Base-by-base conservation (phyloP, 805 yeast genomes). In the Wickerhamomyces pijperi region DNA sequence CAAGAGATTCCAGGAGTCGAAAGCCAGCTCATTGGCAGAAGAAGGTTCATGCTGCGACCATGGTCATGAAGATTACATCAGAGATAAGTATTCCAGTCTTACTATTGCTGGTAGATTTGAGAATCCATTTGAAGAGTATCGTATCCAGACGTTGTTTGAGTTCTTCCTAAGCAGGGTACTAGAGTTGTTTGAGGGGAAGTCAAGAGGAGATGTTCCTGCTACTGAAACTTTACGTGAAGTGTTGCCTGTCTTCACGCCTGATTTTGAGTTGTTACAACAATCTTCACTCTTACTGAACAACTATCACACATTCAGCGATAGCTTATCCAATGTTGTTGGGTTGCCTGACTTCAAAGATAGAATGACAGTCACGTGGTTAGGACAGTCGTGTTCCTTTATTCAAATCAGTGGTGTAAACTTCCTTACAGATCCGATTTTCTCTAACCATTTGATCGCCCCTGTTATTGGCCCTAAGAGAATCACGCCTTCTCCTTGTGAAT, bases 71-170 rank as follows among this genome's bases (percentile, higher is more conserved):
- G 62, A 14, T 35, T 35, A 34, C 3, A 33, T 58, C 36, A 35
- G 42, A 36, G 48, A 46, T 20, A 65, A 67, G 46, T 77, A 65
- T 44, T 58, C 63, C 3, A 63, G 75, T 3, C 50, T 78, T 42
- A 61, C 63, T n/a, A 62, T 85, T 1, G 70, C 72, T 16, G 96
- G 97, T 9, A 65, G 87, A 48, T 90, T 74, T 60, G 92, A 85
- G 42, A 90, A 90, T 51, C 97, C 97, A 2, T 90, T 90, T 55
- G 70, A 71, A 15, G 96, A 90, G 54, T 90, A 90, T 55, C 68
- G 97, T 38, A 82, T 86, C 6, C 97, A 88, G 59, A 86, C 96
- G 0, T 67, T 85, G 8, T 82, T 82, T 54, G 97, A 90, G 60
- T 90, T 88, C 59, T 63, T 84, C 21, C 65, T 73, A 34, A 81